Evolutionary conservation across 345 rosid genomes (phyloP).

Genomic region (Camelina laxa): DNA sequence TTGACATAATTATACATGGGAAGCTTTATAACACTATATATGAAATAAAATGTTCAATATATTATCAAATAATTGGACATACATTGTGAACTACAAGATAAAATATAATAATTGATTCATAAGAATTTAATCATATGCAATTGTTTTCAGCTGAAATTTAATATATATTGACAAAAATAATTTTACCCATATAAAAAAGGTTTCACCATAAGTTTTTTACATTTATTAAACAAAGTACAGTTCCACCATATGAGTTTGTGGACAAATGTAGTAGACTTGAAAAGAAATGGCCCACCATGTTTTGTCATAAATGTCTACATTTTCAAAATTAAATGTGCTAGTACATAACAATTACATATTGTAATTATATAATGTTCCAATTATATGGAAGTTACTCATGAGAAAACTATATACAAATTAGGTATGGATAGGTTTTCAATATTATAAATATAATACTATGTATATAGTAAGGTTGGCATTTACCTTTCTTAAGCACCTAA

Average conservation of each 20-base stretch:
- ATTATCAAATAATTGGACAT: neutral
- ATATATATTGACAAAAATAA: slow-evolving; percentile 2
- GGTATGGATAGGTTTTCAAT: neutral
- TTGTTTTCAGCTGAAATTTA: neutral
- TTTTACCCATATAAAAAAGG: neutral
- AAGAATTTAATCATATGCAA: neutral
- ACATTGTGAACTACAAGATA: neutral
- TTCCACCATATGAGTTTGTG: slow-evolving; percentile 28
- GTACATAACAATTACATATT: slow-evolving; percentile 28
- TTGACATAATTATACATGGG: neutral
- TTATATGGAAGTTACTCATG: slow-evolving; percentile 13
- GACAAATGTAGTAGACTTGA: slow-evolving; percentile 34
- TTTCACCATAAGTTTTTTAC: neutral
- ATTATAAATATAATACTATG: neutral
- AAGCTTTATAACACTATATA: neutral
- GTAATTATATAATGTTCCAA: neutral
- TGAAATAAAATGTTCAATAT: neutral
- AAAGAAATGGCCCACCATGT: slow-evolving; percentile 41
- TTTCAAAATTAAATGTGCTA: slow-evolving; percentile 35
- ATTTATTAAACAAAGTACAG: slow-evolving; percentile 23
- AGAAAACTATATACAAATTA: slow-evolving; percentile 16
- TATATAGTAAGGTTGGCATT: slow-evolving; percentile 38
- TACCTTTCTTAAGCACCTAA: slow-evolving; percentile 39
- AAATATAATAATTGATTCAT: neutral
- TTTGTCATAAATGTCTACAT: slow-evolving; percentile 39